Evolutionary conservation across 345 rosid species (phyloP).

Genomic region (Eucalyptus curtisii): DNA sequence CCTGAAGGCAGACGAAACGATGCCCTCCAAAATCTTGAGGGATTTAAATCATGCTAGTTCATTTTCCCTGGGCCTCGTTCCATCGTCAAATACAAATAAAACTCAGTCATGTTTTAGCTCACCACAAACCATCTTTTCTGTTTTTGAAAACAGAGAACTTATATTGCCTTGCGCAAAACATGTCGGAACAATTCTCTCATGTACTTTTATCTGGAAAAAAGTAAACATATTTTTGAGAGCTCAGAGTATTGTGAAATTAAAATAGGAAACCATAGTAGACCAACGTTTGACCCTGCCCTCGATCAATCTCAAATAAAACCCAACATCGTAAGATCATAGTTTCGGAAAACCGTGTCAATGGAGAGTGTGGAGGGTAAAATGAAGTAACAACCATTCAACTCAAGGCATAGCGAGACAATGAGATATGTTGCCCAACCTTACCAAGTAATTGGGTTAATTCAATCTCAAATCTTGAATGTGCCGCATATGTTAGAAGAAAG

Average conservation of each 20-base stretch:
- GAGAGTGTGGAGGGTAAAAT: not conserved
- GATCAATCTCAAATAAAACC: not conserved
- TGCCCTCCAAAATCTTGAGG: not conserved
- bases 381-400: not conserved
- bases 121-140: not conserved
- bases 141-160: not conserved
- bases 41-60: not conserved
- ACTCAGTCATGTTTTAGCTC: not conserved
- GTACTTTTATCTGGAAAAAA: not conserved
- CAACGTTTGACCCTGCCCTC: no score
- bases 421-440: no score
- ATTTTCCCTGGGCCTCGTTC: not conserved
- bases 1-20: not conserved
- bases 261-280: no score
- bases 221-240: no score
- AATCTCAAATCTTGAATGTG: not conserved
- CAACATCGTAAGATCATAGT: not conserved
- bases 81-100: not conserved
- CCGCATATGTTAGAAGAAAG: not conserved
- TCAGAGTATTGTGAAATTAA: no score
- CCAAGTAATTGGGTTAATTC: not conserved
- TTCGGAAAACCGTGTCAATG: fast-evolving
- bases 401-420: no score
- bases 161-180: not conserved
- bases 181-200: not conserved